Conservation (phyloP, 306 rosid species). For the Cicer chorassanicum region DNA sequence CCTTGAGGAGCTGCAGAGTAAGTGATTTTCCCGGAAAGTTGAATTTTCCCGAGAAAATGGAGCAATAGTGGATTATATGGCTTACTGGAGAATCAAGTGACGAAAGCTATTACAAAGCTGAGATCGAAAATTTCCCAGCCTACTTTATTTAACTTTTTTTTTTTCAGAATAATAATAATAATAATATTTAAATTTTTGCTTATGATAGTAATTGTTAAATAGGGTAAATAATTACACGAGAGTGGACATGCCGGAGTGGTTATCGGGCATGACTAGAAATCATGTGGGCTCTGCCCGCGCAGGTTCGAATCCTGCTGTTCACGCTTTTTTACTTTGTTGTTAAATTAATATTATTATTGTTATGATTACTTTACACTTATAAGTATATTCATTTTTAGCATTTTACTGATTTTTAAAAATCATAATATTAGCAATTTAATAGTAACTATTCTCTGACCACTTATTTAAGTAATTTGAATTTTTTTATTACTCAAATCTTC, state of each 20-base stretch:
- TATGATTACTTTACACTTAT: too few species aligned
- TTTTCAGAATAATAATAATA: constrained; percentile 18
- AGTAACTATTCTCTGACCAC: too few species aligned
- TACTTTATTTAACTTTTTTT: background rate
- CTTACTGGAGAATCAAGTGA: background rate
- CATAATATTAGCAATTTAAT: too few species aligned
- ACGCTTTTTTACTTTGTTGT: background rate
- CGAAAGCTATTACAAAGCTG: constrained; percentile 21
- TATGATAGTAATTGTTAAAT: too few species aligned
- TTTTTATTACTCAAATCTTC: too few species aligned
- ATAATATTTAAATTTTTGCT: background rate
- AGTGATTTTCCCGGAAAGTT: constrained; percentile 38
- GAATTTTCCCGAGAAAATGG: constrained; percentile 36
- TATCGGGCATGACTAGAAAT: too few species aligned
- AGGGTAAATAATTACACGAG: rapidly evolving
- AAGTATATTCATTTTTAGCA: too few species aligned
- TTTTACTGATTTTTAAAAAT: too few species aligned
- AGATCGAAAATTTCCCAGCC: background rate
- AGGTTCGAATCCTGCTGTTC: constrained; percentile 46
- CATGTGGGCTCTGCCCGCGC: background rate
- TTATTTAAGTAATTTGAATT: too few species aligned
- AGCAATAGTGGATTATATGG: background rate
- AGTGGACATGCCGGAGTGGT: constrained; percentile 14
- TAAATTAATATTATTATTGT: too few species aligned
- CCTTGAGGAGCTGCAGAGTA: constrained; percentile 25